Evolutionary conservation across 2,329 filamentous ascomycete genomes (phyloP), one percentile per base, ranked within the genome.

Genomic region (Plectosphaerella sp.): DNA sequence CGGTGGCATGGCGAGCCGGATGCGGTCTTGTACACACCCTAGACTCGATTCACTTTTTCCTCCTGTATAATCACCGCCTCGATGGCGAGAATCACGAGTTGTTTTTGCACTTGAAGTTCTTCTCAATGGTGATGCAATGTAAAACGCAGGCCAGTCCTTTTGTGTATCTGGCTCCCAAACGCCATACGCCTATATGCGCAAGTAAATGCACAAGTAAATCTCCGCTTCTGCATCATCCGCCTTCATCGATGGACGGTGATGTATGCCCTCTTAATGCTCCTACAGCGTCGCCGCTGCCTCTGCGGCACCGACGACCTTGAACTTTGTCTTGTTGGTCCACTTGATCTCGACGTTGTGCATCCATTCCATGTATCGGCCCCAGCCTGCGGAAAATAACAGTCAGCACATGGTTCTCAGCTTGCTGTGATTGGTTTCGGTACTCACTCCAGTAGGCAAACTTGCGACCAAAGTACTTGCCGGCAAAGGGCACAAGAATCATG

Each of bases 391-490:
- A 20, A 36, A n/a, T n/a, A 11, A 5, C 8, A 24, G 24, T 49
- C 24, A 20, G 24, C 37, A 24, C 3, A 7, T 36, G 39, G 25
- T 16, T 22, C 53, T 22, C 77, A 14, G 14, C 5, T 39, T 2
- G 10, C 5, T 39, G 5, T 39, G 15, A 14, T 39, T 3, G 37
- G 3, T 22, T 16, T 3, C 10, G 5, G 18, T 3, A 43, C 87
- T 68, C 79, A 97, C 93, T 91, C 90, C 91, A 97, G 67, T 96
- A 97, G 54, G 93, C 93, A 75, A 92, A 95, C 71, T 91, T 95
- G 68, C 94, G 82, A 45, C 94, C 94, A 69, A 97, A 84, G 72
- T 91, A 97, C 72, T 97, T 99, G 54, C 94, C 94, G 60, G 91
- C 76, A 69, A 96, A 97, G 3, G 94, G 94, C 48, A 99, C 87